These are phyloP conservation scores for Pochonia chlamydosporia DNA, from an alignment of 2,329 filamentous ascomycete species.

Conservation along the genomic window DNA sequence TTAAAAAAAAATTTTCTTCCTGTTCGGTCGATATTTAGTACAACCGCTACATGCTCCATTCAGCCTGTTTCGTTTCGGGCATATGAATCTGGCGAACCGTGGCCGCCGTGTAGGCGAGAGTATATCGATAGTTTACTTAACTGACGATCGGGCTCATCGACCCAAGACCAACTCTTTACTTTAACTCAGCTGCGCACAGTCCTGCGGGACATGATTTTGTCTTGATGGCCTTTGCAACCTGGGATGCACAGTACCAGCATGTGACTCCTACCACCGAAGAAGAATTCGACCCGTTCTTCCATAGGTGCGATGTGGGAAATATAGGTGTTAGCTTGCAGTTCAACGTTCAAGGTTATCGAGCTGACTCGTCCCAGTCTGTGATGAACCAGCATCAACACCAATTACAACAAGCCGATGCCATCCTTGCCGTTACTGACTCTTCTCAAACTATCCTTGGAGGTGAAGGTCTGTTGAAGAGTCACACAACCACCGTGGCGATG, in stretches of 20 bases:
- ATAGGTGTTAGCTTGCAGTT: slow-evolving; percentile 51
- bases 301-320: slow-evolving; percentile 50
- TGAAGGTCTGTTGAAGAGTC: slow-evolving; percentile 34
- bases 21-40: too few relatives aligned
- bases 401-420: slow-evolving; percentile 25
- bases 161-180: too few relatives aligned
- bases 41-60: too few relatives aligned
- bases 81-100: too few relatives aligned
- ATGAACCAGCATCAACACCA: slow-evolving; percentile 21
- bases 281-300: slow-evolving; percentile 59
- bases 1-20: too few relatives aligned
- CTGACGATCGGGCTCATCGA: too few relatives aligned
- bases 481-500: slow-evolving; percentile 41
- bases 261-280: slow-evolving; percentile 47
- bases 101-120: too few relatives aligned
- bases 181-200: too few relatives aligned
- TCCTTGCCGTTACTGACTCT: slow-evolving; percentile 29
- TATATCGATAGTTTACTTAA: too few relatives aligned
- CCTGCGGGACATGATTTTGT: too few relatives aligned
- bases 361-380: slow-evolving; percentile 26
- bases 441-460: slow-evolving; percentile 23
- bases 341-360: slow-evolving; percentile 52
- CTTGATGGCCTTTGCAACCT: slow-evolving; percentile 49
- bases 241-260: slow-evolving; percentile 52
- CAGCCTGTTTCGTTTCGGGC: too few relatives aligned